Evolutionary conservation across 768 basidiomycete genomes (phyloP).

Genomic region (Cytidiella melzeri): DNA sequence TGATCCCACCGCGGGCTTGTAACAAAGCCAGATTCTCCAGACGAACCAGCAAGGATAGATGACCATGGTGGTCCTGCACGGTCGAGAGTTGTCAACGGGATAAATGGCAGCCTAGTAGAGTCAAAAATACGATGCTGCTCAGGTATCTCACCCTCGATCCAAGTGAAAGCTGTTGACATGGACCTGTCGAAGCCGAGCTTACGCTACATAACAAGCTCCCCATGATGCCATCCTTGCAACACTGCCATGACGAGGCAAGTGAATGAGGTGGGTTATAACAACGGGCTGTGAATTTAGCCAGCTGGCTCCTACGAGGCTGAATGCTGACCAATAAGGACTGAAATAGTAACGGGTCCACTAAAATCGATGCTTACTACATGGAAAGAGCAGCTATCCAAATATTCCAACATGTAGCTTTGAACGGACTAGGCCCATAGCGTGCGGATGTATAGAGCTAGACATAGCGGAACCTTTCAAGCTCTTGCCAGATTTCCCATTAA

Average conservation of each 20-base stretch:
- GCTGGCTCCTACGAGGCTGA: too few species aligned
- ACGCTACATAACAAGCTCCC: slow-evolving; percentile 45
- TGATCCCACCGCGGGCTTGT: slow-evolving; percentile 29
- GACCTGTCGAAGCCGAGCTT: slow-evolving; percentile 38
- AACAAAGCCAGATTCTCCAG: slow-evolving; percentile 44
- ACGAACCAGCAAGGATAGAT: slow-evolving; percentile 42
- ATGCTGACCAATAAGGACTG: too few species aligned
- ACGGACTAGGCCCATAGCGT: too few species aligned
- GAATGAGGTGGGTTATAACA: background rate
- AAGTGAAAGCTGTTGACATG: slow-evolving; percentile 31
- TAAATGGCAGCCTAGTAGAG: slow-evolving; percentile 42
- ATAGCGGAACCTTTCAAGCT: too few species aligned
- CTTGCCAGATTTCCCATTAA: too few species aligned
- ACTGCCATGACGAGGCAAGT: slow-evolving; percentile 32
- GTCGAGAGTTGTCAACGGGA: slow-evolving; percentile 54
- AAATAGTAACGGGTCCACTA: too few species aligned
- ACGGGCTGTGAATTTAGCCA: too few species aligned
- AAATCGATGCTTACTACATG: too few species aligned
- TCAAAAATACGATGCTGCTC: slow-evolving; percentile 46
- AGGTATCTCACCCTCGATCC: slow-evolving; percentile 41
- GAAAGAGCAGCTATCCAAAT: too few species aligned
- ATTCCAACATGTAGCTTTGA: too few species aligned
- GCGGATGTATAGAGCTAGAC: too few species aligned
- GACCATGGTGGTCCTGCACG: slow-evolving; percentile 48
- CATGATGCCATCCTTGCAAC: slow-evolving; percentile 36